These are phyloP conservation scores for Taphrina confusa DNA, from an alignment of 1,139 yeast genomes.

Conservation along the genomic window DNA sequence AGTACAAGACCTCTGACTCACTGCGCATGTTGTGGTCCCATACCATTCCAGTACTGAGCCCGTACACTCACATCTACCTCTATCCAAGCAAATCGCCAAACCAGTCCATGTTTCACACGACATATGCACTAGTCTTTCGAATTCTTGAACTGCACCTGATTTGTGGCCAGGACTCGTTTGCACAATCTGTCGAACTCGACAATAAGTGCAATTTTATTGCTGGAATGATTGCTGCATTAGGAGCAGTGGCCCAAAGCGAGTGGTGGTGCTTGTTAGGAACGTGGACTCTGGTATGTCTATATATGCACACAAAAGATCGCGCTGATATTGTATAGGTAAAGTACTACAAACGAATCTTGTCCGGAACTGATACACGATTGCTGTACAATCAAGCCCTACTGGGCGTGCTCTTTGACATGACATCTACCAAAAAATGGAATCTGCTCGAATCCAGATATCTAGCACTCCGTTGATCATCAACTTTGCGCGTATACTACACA, in stretches of 20 bases:
- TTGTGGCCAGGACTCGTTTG: not conserved
- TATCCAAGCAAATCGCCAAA: not conserved
- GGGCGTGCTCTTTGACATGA: not conserved
- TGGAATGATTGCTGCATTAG: not conserved
- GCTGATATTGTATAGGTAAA: not conserved
- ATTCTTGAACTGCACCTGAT: not conserved
- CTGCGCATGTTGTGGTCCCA: not conserved
- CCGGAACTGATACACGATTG: not conserved
- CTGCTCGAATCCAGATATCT: not conserved
- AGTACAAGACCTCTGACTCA: not conserved
- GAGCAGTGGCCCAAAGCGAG: not conserved
- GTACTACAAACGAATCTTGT: not conserved
- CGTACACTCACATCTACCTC: not conserved
- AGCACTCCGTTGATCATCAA: not conserved
- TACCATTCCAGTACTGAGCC: not conserved
- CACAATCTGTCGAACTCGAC: not conserved
- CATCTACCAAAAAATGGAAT: not conserved
- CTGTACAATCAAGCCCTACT: not conserved
- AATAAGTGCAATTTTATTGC: slow-evolving; percentile 8
- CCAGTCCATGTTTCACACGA: slow-evolving; percentile 1
- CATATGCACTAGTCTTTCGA: not conserved
- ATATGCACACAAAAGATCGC: too few species aligned
- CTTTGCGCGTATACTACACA: too few species aligned
- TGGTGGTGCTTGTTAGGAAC: slow-evolving; percentile 2
- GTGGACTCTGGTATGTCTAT: not conserved